Conservation (phyloP, 2,329 filamentous ascomycete genomes). For the Diaporthe sp. region DNA sequence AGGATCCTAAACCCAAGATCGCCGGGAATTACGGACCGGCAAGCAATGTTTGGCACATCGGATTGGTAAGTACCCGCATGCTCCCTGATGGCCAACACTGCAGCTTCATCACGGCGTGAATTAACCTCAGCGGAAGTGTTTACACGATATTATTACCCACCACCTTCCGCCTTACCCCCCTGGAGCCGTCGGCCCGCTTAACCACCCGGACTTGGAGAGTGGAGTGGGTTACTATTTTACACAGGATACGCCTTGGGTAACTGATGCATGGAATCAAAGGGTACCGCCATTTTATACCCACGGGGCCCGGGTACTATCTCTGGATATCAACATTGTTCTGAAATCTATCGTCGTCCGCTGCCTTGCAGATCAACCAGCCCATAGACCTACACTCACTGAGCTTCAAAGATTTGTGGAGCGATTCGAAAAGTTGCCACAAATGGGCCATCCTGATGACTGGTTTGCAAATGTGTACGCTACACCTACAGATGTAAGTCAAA, state of each 20-base stretch:
- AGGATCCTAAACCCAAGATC: conserved; percentile 23
- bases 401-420: not conserved
- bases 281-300: conserved; percentile 21
- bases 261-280: not conserved
- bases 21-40: conserved; percentile 29
- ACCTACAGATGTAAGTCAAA: not conserved
- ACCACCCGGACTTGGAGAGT: not conserved
- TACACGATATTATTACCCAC: conserved; percentile 13
- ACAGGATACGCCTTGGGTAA: not conserved
- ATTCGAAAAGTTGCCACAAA: conserved; percentile 3
- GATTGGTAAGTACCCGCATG: not conserved
- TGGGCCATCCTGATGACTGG: conserved; percentile 1
- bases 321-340: not conserved
- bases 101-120: too few relatives aligned
- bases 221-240: not conserved
- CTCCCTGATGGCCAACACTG: not conserved
- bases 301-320: not conserved
- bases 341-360: conserved; percentile 20
- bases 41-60: conserved; percentile 29
- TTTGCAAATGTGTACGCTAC: not conserved
- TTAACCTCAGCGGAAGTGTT: not conserved
- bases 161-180: conserved; percentile 6
- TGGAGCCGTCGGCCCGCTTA: conserved; percentile 3
- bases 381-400: conserved; percentile 22
- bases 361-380: conserved; percentile 19